Base-by-base conservation (phyloP, 2,329 filamentous ascomycete genomes). In the Cercospora janseana region DNA sequence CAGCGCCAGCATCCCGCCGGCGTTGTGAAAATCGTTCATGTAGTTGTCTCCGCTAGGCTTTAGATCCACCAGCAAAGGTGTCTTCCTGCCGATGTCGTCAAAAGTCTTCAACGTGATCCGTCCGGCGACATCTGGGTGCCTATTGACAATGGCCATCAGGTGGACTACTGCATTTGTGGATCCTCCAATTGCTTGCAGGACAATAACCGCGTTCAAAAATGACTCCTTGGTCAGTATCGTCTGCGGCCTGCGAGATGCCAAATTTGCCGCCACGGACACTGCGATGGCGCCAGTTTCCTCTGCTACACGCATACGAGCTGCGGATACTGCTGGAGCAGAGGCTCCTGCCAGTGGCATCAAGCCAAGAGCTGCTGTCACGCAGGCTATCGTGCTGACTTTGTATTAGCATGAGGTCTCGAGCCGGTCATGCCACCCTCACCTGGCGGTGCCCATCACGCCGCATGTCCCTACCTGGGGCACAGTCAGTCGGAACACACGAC, bases 391-490 rank as follows among this genome's bases (percentile, higher is more conserved):
- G 48, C 75, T 78, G 32, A 6, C 3, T n/a, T 15, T 4, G 4
- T n/a, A n/a, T 47, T 7, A 47, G 32, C 16, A 28, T 23, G 15
- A n/a, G n/a, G 13, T 6, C 3, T 9, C 15, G 4, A 10, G 12
- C 21, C 12, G 2, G 2, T 3, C 8, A n/a, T 23, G 1, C 1
- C 4, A 16, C 6, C 3, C 24, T 31, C 9, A 47, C 44, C 44
- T 47, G 2, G 78, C 78, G 9, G 78, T 80, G 8, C 77, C 77
- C 77, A 79, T 79, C 4, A 79, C 77, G n/a, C 77, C 77, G 57
- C 77, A 79, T 3, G 77, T 79, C 3, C 77, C 77, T 10, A 70
- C 41, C 47, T 50, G 10, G 1, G 4, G 12, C 1, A 10, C 2
- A 10, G 4, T 32, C 4, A 35, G 38, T 43, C 6, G 15, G 9